A percentile compares a stretch with the other conserved stretches of the same genome.
These are phyloP conservation scores for Colletotrichum tropicicola DNA, from an alignment of 2,329 filamentous ascomycete genomes.

Conservation along the genomic window DNA sequence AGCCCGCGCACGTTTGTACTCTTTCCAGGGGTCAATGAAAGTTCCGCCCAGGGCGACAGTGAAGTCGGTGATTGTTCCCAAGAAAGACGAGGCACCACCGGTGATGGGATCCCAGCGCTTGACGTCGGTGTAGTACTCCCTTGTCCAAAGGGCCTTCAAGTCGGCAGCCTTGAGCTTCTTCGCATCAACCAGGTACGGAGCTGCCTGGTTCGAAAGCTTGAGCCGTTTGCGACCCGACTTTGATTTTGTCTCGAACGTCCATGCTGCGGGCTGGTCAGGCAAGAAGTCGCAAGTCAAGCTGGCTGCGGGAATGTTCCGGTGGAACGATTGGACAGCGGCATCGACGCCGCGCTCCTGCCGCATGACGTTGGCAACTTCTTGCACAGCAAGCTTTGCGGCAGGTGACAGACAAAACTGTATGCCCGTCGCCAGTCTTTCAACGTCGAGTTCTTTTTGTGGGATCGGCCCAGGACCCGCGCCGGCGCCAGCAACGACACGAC, in stretches of 20 bases:
- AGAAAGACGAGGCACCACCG: slow-evolving; percentile 4
- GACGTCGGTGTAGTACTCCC: slow-evolving; percentile 37
- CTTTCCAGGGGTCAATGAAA: slow-evolving; percentile 29
- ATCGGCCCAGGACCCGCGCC: slow-evolving; percentile 49
- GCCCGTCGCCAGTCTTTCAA: slow-evolving; percentile 43
- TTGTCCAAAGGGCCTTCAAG: slow-evolving; percentile 43
- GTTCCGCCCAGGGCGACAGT: slow-evolving; percentile 22
- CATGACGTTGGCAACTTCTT: slow-evolving; percentile 45
- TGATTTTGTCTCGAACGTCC: slow-evolving; percentile 45
- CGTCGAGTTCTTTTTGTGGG: slow-evolving; percentile 43
- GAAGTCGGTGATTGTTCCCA: slow-evolving; percentile 25
- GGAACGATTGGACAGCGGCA: slow-evolving; percentile 47
- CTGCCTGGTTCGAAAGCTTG: slow-evolving; percentile 7
- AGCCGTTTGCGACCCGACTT: slow-evolving; percentile 35
- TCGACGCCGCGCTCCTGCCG: slow-evolving; percentile 37
- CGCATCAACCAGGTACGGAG: not conserved
- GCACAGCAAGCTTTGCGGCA: slow-evolving; percentile 38
- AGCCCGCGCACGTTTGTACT: slow-evolving; percentile 7
- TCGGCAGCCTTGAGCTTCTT: slow-evolving; percentile 31
- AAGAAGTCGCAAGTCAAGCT: slow-evolving; percentile 44
- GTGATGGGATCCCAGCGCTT: slow-evolving; percentile 40
- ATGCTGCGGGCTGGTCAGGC: slow-evolving; percentile 58
- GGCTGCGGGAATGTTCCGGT: slow-evolving; percentile 43
- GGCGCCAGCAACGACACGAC: slow-evolving; percentile 45
- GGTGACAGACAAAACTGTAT: slow-evolving; percentile 44